Evolutionary conservation across 345 rosid species (phyloP).

Genomic region (Gossypium arboreum): DNA sequence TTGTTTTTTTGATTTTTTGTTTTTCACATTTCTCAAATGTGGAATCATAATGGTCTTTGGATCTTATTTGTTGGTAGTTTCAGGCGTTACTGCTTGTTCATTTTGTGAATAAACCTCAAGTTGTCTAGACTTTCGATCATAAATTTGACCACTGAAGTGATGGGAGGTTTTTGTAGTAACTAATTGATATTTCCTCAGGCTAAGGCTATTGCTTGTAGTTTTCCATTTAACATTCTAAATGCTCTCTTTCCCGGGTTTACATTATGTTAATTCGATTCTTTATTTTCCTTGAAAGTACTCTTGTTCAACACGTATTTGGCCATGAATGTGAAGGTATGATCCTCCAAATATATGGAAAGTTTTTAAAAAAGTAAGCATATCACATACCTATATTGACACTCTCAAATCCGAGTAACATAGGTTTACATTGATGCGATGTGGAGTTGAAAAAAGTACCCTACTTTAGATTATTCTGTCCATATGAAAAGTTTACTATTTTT

Average conservation of each 20-base stretch:
- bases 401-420: not conserved
- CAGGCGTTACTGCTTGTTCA: no score
- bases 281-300: not conserved
- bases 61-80: not conserved
- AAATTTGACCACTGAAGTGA: not conserved
- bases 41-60: not conserved
- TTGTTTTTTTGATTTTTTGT: not conserved
- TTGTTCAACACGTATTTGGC: not conserved
- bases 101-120: not conserved
- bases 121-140: not conserved
- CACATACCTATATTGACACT: not conserved
- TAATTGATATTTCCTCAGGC: not conserved
- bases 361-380: not conserved
- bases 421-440: not conserved
- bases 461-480: conserved; percentile 20
- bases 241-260: not conserved
- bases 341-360: not conserved
- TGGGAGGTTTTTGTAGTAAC: not conserved
- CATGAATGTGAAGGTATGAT: not conserved
- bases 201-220: not conserved
- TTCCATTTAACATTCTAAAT: not conserved
- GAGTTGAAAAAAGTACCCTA: not conserved
- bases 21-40: not conserved
- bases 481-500: not conserved
- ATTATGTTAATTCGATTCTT: not conserved